phyloP scores from a whole-genome alignment of 345 rosid species.

The Aquilaria yunnanensis region DNA sequence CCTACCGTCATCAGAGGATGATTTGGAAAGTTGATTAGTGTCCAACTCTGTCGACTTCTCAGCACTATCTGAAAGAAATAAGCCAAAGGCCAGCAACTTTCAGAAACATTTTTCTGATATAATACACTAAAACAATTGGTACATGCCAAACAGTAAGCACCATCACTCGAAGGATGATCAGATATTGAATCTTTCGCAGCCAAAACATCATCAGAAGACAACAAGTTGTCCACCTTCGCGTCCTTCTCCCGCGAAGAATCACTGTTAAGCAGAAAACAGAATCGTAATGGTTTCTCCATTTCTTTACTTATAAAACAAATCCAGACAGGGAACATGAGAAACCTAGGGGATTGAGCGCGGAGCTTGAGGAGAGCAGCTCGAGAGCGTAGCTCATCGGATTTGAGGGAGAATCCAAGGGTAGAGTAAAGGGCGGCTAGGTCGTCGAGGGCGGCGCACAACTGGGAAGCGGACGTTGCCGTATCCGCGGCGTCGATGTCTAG shows the following conservation, averaged over 20 bases:
- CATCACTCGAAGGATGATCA: slow-evolving; percentile 22
- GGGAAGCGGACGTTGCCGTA: slow-evolving; percentile 21
- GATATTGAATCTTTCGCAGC: slow-evolving; percentile 10
- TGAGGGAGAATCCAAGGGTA: slow-evolving; percentile 69
- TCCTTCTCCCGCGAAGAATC: no score
- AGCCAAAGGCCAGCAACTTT: not conserved
- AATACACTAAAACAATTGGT: not conserved
- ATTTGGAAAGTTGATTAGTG: slow-evolving; percentile 22
- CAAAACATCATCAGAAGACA: slow-evolving; percentile 3
- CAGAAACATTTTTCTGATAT: not conserved
- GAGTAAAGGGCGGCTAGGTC: slow-evolving; percentile 68
- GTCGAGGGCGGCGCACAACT: slow-evolving; percentile 48
- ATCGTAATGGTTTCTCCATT: not conserved
- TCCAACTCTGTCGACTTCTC: slow-evolving; percentile 16
- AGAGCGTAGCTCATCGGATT: slow-evolving; percentile 55
- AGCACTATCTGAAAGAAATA: slow-evolving; percentile 23
- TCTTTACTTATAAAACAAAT: slow-evolving; percentile 3
- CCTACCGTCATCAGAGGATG: slow-evolving; percentile 65
- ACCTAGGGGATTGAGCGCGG: slow-evolving; percentile 38
- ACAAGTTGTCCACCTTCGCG: no score
- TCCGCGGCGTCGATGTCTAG: slow-evolving; percentile 17
- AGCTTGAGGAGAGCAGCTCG: slow-evolving; percentile 54
- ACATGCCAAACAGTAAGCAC: slow-evolving; percentile 13
- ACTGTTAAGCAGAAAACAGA: not conserved
- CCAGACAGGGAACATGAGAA: slow-evolving; percentile 1